Base-by-base conservation (phyloP, 116 monocot species). In the Dioscorea cayenensis region DNA sequence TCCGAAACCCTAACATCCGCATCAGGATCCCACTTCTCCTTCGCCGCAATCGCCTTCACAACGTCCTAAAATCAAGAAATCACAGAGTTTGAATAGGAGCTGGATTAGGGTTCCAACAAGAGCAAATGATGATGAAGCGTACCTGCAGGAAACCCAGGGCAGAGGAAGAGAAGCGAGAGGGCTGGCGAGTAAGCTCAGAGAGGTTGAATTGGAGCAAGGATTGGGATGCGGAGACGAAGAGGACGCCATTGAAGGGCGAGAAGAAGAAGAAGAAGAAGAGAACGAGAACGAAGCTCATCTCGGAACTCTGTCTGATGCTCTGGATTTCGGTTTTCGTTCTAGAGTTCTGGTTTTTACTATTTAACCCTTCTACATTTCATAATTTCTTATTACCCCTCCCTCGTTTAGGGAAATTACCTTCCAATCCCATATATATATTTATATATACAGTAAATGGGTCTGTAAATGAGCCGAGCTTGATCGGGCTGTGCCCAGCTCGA, bases 11-110 rank as follows among this genome's bases (percentile, higher is more conserved):
- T 64, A 8, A 79, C 36, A 29, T 62, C 72, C 0, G 51, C 69
- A 10, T 52, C 28, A 14, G 68, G 76, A 27, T 79, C 84, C 84
- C 84, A 84, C 60, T 52, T 36, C 76, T 84, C 79, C 72, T 73
- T 73, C 59, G 38, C 72, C 18, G 79, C 67, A 21, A 84, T 72
- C 63, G 72, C 69, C 37, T 69, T 25, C 23, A 70, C 76, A 64
- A 84, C 60, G 29, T 74, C 73, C 55, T 58, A 60, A 1, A 71
- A 43, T 11, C 21, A 9, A 43, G 17, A 28, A 18, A 55, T 2
- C 14, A 55, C 1, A 23, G 5, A 10, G 22, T 51, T 14, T 10
- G 27, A 10, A 20, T 51, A 7, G 19, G 18, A 12, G 62, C 7
- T 27, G 20, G 43, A 50, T 16, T 29, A 21, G 18, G 9, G 35